These are phyloP conservation scores for Coleophoma crateriformis DNA, from an alignment of 2,329 filamentous ascomycete genomes.

Conservation along the genomic window DNA sequence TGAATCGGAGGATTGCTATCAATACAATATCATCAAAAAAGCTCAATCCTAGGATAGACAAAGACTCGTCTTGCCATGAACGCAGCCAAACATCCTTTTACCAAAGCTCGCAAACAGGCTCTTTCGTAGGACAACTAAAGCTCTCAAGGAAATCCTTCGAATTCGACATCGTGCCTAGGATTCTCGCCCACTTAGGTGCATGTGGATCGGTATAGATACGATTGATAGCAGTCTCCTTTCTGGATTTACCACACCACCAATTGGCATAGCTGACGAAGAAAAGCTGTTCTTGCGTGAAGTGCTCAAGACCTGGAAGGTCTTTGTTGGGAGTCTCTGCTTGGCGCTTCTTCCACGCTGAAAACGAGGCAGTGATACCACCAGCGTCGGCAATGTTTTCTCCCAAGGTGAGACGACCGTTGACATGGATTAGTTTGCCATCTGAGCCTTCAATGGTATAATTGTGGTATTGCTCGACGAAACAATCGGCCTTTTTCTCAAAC, in stretches of 20 bases:
- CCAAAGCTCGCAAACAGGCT: slow-evolving; percentile 67
- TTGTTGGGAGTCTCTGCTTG: slow-evolving; percentile 44
- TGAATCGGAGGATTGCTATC: too few species aligned
- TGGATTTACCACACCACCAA: slow-evolving; percentile 62
- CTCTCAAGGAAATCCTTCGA: slow-evolving; percentile 62
- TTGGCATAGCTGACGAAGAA: slow-evolving; percentile 64
- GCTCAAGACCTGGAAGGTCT: slow-evolving; percentile 53
- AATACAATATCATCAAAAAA: too few species aligned
- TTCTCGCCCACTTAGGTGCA: slow-evolving; percentile 56
- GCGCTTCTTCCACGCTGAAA: slow-evolving; percentile 58
- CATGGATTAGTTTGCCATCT: slow-evolving; percentile 49
- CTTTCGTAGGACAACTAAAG: slow-evolving; percentile 59
- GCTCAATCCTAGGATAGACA: too few species aligned
- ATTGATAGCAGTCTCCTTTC: slow-evolving; percentile 50
- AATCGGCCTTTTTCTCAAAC: slow-evolving; percentile 55
- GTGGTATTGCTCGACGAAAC: slow-evolving; percentile 63
- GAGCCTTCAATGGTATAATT: slow-evolving; percentile 53
- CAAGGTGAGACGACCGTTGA: slow-evolving; percentile 58
- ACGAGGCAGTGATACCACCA: slow-evolving; percentile 58
- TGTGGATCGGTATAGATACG: slow-evolving; percentile 60
- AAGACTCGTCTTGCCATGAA: too few species aligned
- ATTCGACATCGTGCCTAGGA: slow-evolving; percentile 60
- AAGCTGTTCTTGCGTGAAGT: slow-evolving; percentile 61
- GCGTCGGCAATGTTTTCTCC: slow-evolving; percentile 70
- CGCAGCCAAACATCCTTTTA: slow-evolving; percentile 28